Percentiles rank a stretch among this genome's conserved stretches.
Conservation (phyloP, 2,329 filamentous ascomycete species). For the Fusarium ambrosium region DNA sequence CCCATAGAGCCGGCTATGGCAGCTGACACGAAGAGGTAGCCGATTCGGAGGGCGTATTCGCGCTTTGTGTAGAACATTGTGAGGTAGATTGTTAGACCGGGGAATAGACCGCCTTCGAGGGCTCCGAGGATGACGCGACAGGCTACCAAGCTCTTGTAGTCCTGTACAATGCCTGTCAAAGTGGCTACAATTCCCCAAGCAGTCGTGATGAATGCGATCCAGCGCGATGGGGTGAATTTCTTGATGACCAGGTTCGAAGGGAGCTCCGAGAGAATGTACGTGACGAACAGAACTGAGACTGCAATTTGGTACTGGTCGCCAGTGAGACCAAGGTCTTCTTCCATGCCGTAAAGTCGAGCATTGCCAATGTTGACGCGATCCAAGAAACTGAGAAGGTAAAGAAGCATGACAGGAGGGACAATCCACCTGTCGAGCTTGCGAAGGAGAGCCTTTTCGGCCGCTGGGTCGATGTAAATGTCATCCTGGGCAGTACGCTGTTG, state of each 20-base stretch:
- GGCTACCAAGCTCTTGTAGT: slow-evolving; percentile 50
- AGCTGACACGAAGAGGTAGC: slow-evolving; percentile 45
- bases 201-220: slow-evolving; percentile 42
- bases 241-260: slow-evolving; percentile 60
- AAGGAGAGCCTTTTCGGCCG: slow-evolving; percentile 57
- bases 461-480: slow-evolving; percentile 49
- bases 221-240: slow-evolving; percentile 53
- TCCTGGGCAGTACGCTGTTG: slow-evolving; percentile 19
- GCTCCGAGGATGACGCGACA: slow-evolving; percentile 61
- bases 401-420: slow-evolving; percentile 71
- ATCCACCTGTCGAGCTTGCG: slow-evolving; percentile 73
- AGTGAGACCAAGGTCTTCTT: slow-evolving; percentile 69
- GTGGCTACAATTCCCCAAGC: slow-evolving; percentile 62
- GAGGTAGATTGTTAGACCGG: slow-evolving; percentile 50
- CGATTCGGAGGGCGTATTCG: slow-evolving; percentile 44
- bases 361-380: slow-evolving; percentile 64
- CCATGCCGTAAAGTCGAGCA: slow-evolving; percentile 72
- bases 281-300: slow-evolving; percentile 51
- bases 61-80: slow-evolving; percentile 47
- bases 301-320: slow-evolving; percentile 69
- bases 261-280: slow-evolving; percentile 56
- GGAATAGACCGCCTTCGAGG: slow-evolving; percentile 62
- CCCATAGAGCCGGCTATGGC: slow-evolving; percentile 45
- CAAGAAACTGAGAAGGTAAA: slow-evolving; percentile 65
- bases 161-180: slow-evolving; percentile 60